Base-by-base conservation (phyloP, 139 green algal species). In the Volvox africanus region DNA sequence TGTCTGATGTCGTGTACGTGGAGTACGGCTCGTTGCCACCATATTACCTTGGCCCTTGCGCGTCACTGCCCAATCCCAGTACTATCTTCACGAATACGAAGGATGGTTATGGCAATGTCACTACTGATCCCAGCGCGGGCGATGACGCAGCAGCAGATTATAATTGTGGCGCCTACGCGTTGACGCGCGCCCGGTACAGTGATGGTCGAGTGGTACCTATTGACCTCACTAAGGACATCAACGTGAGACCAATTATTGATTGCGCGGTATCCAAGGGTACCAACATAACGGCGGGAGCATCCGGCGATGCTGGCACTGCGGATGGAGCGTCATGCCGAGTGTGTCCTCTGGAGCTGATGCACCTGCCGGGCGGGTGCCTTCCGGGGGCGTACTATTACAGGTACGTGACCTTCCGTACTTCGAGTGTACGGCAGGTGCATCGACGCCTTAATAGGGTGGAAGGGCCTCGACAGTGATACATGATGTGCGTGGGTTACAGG, bases 301-400 rank as follows among this genome's bases (percentile, higher is more conserved):
- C 9, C 68, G 30, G 62, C 16, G 65, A 73, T 30, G 21, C 6
- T 12, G 21, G 24, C 24, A 28, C 65, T 30, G 11, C 65, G 65
- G 65, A 24, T 28, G 65, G 6, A 73, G 50, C 28, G 16, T 73
- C 35, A 21, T 88, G 83, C 67, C 14, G 22, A 36, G 65, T 20
- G 19, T 88, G 83, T 68, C 75, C 83, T 13, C 83, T 88, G 35
- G 83, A 88, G 20, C 28, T 67, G 83, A 35, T 88, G 33, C 67
- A 80, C 62, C 0, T 80, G 65, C 61, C 32, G n/a, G 67, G 65
- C 3, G 3, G 33, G 13, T 88, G 83, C 67, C 65, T 28, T 11
- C 91, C 91, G 6, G 91, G 91, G 30, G 69, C 26, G 5, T 93
- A 93, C 65, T 68, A 44, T 3, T 88, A 68, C 83, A 80, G 62